Base-by-base conservation (phyloP, 208 protist genomes). In the Acanthamoeba polyphaga region DNA sequence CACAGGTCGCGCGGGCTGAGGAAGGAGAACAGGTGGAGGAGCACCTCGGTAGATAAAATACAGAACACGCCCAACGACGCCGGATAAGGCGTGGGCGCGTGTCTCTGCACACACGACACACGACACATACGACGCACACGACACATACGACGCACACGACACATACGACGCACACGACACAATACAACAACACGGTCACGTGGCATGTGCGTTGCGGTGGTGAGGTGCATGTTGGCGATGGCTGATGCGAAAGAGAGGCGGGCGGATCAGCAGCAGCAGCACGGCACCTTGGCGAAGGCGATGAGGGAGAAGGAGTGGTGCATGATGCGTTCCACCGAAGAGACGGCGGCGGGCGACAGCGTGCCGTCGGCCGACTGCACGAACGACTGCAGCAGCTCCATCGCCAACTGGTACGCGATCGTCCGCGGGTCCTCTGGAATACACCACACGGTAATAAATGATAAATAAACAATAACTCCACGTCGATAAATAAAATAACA, bases 21-120 rank as follows among this genome's bases (percentile, higher is more conserved):
- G 58, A 91, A 91, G 84, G 58, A 72, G 49, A 91, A 91, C 19
- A 91, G 51, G 58, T 91, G 84, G 62, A 91, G 84, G 38, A 91
- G 84, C 22, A 91, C 60, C 32, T 91, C 84, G 19, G 84, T 72
- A 1, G 55, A 72, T 43, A 91, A 29, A 43, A 91, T 72, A 72
- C 84, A 91, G 58, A 91, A 72, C 51, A 91, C 60, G 84, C 84
- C 84, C 84, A 91, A 17, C 4, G 51, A 46, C 10, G 55, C 60
- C 7, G 84, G 84, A 72, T 72, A 43, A 10, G 84, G 84, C 49
- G 84, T 91, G 29, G 51, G 84, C 32, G 51, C 13, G 84, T 91
- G 84, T 22, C 76, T 17, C 76, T 85, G 76, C 49, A 29, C 29
- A 38, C 66, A 58, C 66, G 66, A 38, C 66, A 34, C 17, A 74